Conservation (phyloP, 2,329 filamentous ascomycete genomes). For the Clonostachys chloroleuca region DNA sequence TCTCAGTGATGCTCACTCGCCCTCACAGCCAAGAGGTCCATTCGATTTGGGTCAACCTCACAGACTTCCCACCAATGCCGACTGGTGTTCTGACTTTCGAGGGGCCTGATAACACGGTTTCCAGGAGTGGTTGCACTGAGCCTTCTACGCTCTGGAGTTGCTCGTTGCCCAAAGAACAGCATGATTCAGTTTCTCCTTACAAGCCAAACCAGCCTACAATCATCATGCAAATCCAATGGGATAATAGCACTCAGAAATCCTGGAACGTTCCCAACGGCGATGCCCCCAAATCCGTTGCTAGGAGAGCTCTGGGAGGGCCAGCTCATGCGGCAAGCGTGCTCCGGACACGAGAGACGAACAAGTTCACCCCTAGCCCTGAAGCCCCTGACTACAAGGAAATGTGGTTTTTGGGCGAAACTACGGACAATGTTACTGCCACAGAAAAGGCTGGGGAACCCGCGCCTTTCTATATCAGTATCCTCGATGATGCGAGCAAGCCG, state of each 20-base stretch:
- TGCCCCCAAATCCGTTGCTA: slow-evolving; percentile 15
- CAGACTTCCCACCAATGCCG: slow-evolving; percentile 80
- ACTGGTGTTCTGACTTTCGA: slow-evolving; percentile 78
- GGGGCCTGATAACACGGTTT: slow-evolving; percentile 61
- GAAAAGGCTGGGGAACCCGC: slow-evolving; percentile 81
- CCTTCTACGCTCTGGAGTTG: slow-evolving; percentile 83
- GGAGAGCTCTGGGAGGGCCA: slow-evolving; percentile 15
- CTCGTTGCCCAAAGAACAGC: slow-evolving; percentile 73
- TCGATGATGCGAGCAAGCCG: slow-evolving; percentile 38
- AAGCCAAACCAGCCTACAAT: slow-evolving; percentile 71
- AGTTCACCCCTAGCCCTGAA: slow-evolving; percentile 46
- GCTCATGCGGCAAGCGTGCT: slow-evolving; percentile 14
- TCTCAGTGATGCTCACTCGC: slow-evolving; percentile 51
- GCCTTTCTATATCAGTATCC: slow-evolving; percentile 80
- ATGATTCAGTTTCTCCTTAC: slow-evolving; percentile 58
- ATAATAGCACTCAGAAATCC: slow-evolving; percentile 49
- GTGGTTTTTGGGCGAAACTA: slow-evolving; percentile 79
- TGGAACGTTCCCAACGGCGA: slow-evolving; percentile 42
- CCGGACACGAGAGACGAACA: slow-evolving; percentile 8
- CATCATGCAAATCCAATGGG: slow-evolving; percentile 71
- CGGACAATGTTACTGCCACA: slow-evolving; percentile 62
- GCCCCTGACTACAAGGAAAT: slow-evolving; percentile 66
- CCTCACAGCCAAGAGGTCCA: slow-evolving; percentile 16
- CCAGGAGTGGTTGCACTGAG: slow-evolving; percentile 65
- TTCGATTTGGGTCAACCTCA: slow-evolving; percentile 77